Conservation (phyloP, 305 asterid genomes). For the Coffea humblotiana region DNA sequence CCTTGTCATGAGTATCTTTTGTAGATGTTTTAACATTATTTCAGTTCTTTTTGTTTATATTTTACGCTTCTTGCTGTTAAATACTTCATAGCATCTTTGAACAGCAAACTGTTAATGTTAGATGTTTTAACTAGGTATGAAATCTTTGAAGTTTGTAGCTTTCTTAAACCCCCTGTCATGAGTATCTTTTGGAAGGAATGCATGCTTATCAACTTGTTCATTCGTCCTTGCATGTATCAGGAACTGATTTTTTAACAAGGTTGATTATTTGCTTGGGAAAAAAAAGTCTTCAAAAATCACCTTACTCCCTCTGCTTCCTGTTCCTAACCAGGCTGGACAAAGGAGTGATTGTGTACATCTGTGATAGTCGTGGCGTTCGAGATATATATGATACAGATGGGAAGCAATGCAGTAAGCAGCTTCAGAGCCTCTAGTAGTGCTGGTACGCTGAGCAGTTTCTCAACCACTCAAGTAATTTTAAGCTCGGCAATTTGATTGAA, state of each 20-base stretch:
- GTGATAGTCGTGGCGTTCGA: conserved; percentile 95
- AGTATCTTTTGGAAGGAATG: not conserved
- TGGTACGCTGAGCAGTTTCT: conserved; percentile 48
- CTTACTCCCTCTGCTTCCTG: conserved; percentile 17
- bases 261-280: not conserved
- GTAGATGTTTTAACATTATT: too few relatives aligned
- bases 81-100: not conserved
- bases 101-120: not conserved
- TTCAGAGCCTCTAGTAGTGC: conserved; percentile 85
- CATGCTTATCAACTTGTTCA: not conserved
- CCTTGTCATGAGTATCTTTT: not conserved
- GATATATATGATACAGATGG: conserved; percentile 97
- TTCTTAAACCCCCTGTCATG: not conserved
- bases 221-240: not conserved
- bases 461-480: not conserved
- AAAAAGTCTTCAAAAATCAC: not conserved
- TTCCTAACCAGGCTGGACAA: conserved; percentile 74
- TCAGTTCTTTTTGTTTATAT: not conserved
- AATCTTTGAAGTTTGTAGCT: not conserved
- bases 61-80: not conserved
- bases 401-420: conserved; percentile 75
- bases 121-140: too few relatives aligned
- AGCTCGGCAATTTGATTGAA: not conserved
- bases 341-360: conserved; percentile 94
- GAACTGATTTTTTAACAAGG: not conserved